A percentile compares a stretch with the other conserved stretches of the same genome.
phyloP scores from a whole-genome alignment of 1,139 yeast species.

The Saccharomycopsis hybrid region DNA sequence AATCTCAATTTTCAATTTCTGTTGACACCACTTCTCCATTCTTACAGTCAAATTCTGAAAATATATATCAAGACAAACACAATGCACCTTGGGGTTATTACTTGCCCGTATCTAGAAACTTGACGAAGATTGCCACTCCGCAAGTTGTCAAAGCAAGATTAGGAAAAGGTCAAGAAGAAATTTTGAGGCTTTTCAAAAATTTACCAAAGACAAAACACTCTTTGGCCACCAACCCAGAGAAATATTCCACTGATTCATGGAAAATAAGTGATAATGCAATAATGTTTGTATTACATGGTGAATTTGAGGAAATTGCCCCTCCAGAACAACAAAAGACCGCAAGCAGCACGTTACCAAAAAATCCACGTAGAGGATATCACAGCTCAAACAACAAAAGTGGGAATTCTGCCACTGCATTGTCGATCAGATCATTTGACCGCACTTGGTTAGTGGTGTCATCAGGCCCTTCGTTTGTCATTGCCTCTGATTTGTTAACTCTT shows the following conservation, averaged over 20 bases:
- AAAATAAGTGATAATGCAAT: constrained; percentile 71
- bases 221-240: constrained; percentile 51
- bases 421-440: constrained; percentile 80
- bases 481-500: constrained; percentile 71
- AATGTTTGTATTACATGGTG: constrained; percentile 76
- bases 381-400: constrained; percentile 23
- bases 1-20: constrained; percentile 77
- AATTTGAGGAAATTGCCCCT: constrained; percentile 58
- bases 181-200: constrained; percentile 52
- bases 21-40: constrained; percentile 40
- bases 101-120: constrained; percentile 67
- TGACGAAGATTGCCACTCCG: constrained; percentile 49
- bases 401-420: constrained; percentile 36
- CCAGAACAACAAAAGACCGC: constrained; percentile 34
- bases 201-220: constrained; percentile 76
- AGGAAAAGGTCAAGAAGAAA: constrained; percentile 65
- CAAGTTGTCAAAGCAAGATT: constrained; percentile 35
- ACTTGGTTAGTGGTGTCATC: constrained; percentile 74
- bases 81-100: constrained; percentile 58
- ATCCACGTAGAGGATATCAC: constrained; percentile 23
- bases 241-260: constrained; percentile 75
- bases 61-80: constrained; percentile 24
- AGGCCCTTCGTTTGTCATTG: constrained; percentile 63
- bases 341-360: constrained; percentile 17
- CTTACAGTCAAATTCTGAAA: constrained; percentile 5